Conservation (phyloP, 306 rosid species). For the Lablab purpureus region DNA sequence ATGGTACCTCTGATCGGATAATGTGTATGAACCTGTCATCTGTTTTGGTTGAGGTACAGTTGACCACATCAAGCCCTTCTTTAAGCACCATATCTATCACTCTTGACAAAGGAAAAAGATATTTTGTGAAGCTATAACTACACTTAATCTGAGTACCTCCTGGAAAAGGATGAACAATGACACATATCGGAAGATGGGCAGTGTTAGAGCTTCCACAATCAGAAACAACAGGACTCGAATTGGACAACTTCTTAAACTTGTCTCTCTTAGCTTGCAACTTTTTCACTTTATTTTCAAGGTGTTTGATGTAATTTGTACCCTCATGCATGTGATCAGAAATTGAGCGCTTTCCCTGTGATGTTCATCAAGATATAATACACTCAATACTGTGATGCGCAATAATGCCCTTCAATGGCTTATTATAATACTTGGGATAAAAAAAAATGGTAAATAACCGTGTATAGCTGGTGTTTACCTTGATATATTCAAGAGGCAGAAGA, state of each 20-base stretch:
- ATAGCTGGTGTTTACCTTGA: slow-evolving; percentile 42
- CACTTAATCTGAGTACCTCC: slow-evolving; percentile 57
- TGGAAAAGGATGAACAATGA: slow-evolving; percentile 47
- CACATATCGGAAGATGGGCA: neutral
- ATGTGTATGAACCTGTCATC: slow-evolving; percentile 48
- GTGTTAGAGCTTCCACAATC: slow-evolving; percentile 29
- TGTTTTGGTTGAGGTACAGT: slow-evolving; percentile 51
- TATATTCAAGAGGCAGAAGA: slow-evolving; percentile 47
- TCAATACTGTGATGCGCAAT: neutral
- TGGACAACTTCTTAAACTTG: slow-evolving; percentile 36
- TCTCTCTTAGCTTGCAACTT: slow-evolving; percentile 52
- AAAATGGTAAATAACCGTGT: neutral
- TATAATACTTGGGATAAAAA: neutral
- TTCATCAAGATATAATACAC: neutral
- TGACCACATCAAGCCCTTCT: slow-evolving; percentile 55
- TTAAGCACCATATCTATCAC: slow-evolving; percentile 48
- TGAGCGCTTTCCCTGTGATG: slow-evolving; percentile 70
- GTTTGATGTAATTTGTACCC: slow-evolving; percentile 65
- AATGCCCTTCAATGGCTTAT: neutral
- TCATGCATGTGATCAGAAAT: slow-evolving; percentile 60
- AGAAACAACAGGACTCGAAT: slow-evolving; percentile 41
- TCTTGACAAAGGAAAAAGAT: slow-evolving; percentile 46
- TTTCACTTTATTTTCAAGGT: slow-evolving; percentile 51
- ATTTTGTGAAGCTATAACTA: slow-evolving; percentile 42
- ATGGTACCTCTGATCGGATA: slow-evolving; percentile 61